Conservation (phyloP, 768 basidiomycete species). For the Krasilnikovozyma curviuscula region DNA sequence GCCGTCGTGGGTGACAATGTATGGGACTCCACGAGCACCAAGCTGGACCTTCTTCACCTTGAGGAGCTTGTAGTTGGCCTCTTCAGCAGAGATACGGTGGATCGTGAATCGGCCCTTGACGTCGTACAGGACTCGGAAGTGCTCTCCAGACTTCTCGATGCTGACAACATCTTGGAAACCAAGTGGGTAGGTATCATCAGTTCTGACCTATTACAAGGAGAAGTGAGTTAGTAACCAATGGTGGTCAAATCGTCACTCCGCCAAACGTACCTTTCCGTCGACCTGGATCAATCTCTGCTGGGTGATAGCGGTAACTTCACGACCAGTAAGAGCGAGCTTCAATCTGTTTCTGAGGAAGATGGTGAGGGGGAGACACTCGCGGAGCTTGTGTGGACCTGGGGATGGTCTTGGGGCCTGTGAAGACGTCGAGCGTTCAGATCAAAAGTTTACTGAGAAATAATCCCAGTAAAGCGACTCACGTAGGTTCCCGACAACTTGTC, state of each 20-base stretch:
- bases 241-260: too few relatives aligned
- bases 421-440: background rate
- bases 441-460: too few relatives aligned
- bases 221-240: too few relatives aligned
- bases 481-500: conserved; percentile 59
- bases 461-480: too few relatives aligned
- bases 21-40: conserved; percentile 81
- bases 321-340: conserved; percentile 94
- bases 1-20: conserved; percentile 96
- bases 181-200: conserved; percentile 87
- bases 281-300: conserved; percentile 95
- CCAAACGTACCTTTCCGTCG: conserved; percentile 48
- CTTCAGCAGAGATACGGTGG: conserved; percentile 96
- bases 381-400: conserved; percentile 96
- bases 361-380: conserved; percentile 89
- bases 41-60: conserved; percentile 66
- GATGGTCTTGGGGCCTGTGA: conserved; percentile 74
- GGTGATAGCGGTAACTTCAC: conserved; percentile 88
- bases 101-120: conserved; percentile 99
- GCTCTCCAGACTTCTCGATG: conserved; percentile 94
- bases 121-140: conserved; percentile 98
- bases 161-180: conserved; percentile 97
- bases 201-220: conserved; percentile 46
- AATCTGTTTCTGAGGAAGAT: conserved; percentile 97
- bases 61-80: conserved; percentile 88